Percentiles rank a stretch among this genome's conserved stretches.
These are phyloP conservation scores for Ilyonectria robusta DNA, from an alignment of 2,329 filamentous ascomycete genomes.

Conservation along the genomic window DNA sequence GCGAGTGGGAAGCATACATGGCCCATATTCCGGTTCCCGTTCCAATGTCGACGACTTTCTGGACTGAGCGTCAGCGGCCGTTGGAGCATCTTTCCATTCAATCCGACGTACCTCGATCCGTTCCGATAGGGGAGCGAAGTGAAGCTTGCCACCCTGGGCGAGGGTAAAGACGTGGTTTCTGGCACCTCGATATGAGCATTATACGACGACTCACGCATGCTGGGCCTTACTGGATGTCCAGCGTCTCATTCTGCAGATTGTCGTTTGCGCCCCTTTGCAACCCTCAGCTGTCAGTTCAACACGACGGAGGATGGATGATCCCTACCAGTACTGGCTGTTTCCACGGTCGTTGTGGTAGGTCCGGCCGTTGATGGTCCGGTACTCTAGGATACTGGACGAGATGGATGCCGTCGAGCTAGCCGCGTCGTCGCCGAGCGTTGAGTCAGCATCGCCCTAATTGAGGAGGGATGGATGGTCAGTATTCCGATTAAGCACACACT, in stretches of 20 bases:
- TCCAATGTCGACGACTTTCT: constrained; percentile 37
- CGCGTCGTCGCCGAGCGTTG: constrained; percentile 18
- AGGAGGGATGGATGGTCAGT: not conserved
- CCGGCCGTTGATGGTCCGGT: constrained; percentile 33
- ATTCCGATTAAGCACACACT: not conserved
- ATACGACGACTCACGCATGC: not conserved
- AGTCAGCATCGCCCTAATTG: constrained; percentile 24
- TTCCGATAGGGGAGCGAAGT: constrained; percentile 28
- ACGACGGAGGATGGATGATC: not conserved
- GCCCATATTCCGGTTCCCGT: constrained; percentile 40
- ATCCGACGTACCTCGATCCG: constrained; percentile 24
- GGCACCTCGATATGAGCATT: constrained; percentile 5
- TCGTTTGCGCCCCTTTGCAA: constrained; percentile 34
- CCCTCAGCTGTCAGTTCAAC: not conserved
- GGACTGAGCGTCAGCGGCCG: not conserved
- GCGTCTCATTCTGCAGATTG: constrained; percentile 26
- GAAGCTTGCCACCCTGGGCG: constrained; percentile 25
- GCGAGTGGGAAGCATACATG: constrained; percentile 20
- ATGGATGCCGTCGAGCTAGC: constrained; percentile 31
- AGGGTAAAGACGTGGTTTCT: constrained; percentile 35
- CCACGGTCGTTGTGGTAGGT: constrained; percentile 35
- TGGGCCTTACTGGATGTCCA: constrained; percentile 32
- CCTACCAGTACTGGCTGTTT: constrained; percentile 34
- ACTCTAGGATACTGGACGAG: constrained; percentile 32
- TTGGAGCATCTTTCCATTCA: not conserved